Evolutionary conservation across 352 stramenopile species (phyloP), one percentile per base, ranked within the genome.

Genomic region (Saprolegnia diclina): DNA sequence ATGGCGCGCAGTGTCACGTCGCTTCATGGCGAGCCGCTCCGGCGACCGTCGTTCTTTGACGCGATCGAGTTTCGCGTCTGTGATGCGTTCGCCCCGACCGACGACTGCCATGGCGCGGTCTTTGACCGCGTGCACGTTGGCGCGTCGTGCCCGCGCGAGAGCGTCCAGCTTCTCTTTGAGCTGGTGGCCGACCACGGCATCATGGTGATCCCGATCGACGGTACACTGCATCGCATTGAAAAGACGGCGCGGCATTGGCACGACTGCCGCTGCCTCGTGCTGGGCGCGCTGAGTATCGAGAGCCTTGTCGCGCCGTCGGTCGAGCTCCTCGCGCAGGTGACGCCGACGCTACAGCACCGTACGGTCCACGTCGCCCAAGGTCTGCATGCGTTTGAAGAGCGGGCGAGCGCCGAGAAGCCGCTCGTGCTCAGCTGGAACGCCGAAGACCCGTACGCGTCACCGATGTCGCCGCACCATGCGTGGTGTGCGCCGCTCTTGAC

Each of bases 301-400:
- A 69, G 63, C 18, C 46, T 69, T 0, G 54, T 52, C 5, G 42
- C 63, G 35, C 63, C 63, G 48, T 62, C 63, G 53, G n/a, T 69
- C 11, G 45, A 69, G 26, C 11, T 48, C 18, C 37, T 69, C 21
- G 21, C n/a, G 21, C 22, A 1, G 32, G 35, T 59, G 35, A 59
- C n/a, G 19, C 52, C 52, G 35, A 35, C 24, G 24, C 13, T 42
- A 9, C 24, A 16, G 52, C 11, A 24, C n/a, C 11, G 4, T n/a
- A 10, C 48, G 19, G 13, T 19, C 11, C 11, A 16, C 3, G 52
- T 59, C n/a, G 24, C 48, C 19, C 21, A 50, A 18, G 59, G 59
- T 10, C 21, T 69, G n/a, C 63, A 69, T 62, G 63, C 29, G 7
- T 69, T 69, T 69, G 50, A 69, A 62, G 63, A 69, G 26, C 45